A percentile compares a stretch with the other conserved stretches of the same genome.
Evolutionary conservation across 208 protist species (phyloP).

Genomic region (Tritrichomonas foetus): DNA sequence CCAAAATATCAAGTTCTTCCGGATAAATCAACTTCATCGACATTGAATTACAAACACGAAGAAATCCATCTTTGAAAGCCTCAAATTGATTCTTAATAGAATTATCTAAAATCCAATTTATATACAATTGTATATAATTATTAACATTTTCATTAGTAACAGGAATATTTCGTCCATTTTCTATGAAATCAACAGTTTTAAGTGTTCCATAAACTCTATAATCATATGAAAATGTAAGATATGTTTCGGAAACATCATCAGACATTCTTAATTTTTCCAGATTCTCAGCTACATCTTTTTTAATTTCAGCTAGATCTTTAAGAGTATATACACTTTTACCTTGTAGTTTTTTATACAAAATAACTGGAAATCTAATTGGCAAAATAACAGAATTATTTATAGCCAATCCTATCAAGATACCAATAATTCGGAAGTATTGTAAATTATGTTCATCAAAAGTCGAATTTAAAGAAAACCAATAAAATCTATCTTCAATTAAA

Average conservation of each 20-base stretch:
- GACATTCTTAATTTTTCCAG: conserved; percentile 34
- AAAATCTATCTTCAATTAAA: conserved; percentile 57
- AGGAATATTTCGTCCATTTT: conserved; percentile 43
- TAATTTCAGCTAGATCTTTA: conserved; percentile 44
- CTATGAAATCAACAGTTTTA: conserved; percentile 46
- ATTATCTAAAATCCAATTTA: conserved; percentile 47
- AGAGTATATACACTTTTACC: conserved; percentile 36
- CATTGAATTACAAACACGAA: background rate
- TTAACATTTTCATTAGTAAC: conserved; percentile 54
- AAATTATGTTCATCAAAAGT: conserved; percentile 39
- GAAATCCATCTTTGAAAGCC: conserved; percentile 44
- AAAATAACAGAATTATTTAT: conserved; percentile 84
- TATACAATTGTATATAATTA: conserved; percentile 50
- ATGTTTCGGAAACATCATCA: background rate
- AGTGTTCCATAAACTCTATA: conserved; percentile 28
- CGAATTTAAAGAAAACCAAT: conserved; percentile 66
- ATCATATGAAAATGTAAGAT: conserved; percentile 44
- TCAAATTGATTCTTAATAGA: conserved; percentile 55
- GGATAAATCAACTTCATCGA: background rate
- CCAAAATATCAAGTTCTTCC: background rate
- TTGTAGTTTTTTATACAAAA: conserved; percentile 50
- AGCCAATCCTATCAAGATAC: conserved; percentile 70
- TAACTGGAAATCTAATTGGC: conserved; percentile 73
- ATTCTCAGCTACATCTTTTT: conserved; percentile 42
- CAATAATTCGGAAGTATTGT: conserved; percentile 35